Evolutionary conservation across 805 yeast genomes (phyloP).

Genomic region (Candida krabiensis): DNA sequence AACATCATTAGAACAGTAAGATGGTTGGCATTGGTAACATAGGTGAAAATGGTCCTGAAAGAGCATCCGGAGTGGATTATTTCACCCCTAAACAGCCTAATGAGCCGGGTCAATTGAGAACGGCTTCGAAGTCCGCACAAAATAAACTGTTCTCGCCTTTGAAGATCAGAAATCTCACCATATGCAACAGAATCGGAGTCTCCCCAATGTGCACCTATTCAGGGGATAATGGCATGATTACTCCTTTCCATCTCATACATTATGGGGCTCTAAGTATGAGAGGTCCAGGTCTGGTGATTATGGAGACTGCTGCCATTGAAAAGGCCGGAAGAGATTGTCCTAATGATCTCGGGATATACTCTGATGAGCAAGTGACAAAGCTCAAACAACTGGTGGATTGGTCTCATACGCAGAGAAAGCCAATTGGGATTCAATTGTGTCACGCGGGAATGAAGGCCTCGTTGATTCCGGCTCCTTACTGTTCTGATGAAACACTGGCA

Average conservation of each 20-base stretch:
- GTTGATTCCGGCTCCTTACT: slow-evolving; percentile 14
- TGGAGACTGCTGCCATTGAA: slow-evolving; percentile 39
- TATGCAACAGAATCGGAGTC: slow-evolving; percentile 54
- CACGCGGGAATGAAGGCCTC: slow-evolving; percentile 54
- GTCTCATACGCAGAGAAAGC: slow-evolving; percentile 44
- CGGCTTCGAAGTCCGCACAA: slow-evolving; percentile 14
- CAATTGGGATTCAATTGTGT: slow-evolving; percentile 53
- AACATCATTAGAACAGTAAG: too few species aligned
- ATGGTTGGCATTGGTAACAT: too few species aligned
- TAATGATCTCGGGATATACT: slow-evolving; percentile 45
- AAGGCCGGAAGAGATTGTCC: slow-evolving; percentile 23
- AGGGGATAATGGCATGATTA: slow-evolving; percentile 40
- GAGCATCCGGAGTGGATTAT: slow-evolving; percentile 19
- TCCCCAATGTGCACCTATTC: slow-evolving; percentile 60
- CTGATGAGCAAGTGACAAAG: slow-evolving; percentile 45
- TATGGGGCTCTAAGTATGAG: slow-evolving; percentile 47
- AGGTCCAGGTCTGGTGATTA: slow-evolving; percentile 49
- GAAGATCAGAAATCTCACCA: slow-evolving; percentile 36
- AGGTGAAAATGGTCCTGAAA: too few species aligned
- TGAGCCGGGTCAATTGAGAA: slow-evolving; percentile 34
- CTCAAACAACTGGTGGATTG: slow-evolving; percentile 42
- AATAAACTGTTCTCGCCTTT: slow-evolving; percentile 47
- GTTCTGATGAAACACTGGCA: slow-evolving; percentile 30
- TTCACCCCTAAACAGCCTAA: slow-evolving; percentile 34
- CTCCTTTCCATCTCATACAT: slow-evolving; percentile 49